Percentiles rank a stretch among this genome's conserved stretches.
phyloP scores from a whole-genome alignment of 1,284 basidiomycete species.

The Gymnopus androsaceus region DNA sequence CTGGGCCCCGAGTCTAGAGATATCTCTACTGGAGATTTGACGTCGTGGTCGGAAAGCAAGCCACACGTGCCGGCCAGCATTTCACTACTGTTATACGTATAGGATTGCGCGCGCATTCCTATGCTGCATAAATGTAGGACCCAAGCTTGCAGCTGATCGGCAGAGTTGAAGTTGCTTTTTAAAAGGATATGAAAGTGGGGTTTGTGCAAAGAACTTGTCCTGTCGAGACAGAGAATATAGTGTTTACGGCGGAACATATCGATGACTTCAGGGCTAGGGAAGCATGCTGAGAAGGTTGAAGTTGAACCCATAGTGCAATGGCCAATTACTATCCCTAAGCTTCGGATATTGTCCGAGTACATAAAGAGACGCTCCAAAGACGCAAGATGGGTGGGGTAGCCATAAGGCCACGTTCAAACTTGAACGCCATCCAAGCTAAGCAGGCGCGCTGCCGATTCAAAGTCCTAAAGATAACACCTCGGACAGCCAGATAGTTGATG shows the following conservation, averaged over 20 bases:
- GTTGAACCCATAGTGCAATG: constrained; percentile 50
- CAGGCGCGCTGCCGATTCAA: constrained; percentile 61
- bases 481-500: constrained; percentile 63
- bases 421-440: constrained; percentile 51
- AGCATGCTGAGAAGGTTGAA: constrained; percentile 44
- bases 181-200: constrained; percentile 44
- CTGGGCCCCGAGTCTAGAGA: no score
- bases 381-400: constrained; percentile 33
- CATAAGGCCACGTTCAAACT: constrained; percentile 16
- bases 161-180: constrained; percentile 46
- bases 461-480: constrained; percentile 53
- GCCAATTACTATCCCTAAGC: constrained; percentile 36
- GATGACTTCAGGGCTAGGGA: constrained; percentile 28
- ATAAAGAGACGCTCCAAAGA: constrained; percentile 39
- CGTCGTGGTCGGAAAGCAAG: no score
- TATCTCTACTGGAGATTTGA: no score
- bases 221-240: constrained; percentile 53
- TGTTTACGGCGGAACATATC: constrained; percentile 42
- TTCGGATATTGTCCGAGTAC: constrained; percentile 37
- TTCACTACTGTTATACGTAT: no score
- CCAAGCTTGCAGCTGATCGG: constrained; percentile 62
- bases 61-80: no score
- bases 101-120: no score
- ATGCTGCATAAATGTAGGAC: no score
- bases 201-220: constrained; percentile 21